Percentiles rank a stretch among this genome's conserved stretches.
phyloP scores from a whole-genome alignment of 805 yeast genomes.

The Wickerhamiella brachini region DNA sequence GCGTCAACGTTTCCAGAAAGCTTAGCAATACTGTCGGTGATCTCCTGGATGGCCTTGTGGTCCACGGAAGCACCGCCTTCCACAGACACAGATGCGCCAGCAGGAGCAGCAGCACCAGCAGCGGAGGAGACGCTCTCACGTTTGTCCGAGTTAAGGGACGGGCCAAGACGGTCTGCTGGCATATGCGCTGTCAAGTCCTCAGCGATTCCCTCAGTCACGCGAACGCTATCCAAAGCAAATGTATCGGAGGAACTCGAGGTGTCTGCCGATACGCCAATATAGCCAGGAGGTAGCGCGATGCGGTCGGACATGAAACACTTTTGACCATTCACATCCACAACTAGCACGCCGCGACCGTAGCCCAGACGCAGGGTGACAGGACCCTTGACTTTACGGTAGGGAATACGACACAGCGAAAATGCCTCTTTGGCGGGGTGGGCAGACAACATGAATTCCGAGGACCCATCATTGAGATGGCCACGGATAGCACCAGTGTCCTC shows the following conservation, averaged over 20 bases:
- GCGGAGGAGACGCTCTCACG: background rate
- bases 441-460: slow-evolving; percentile 15
- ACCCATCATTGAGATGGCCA: slow-evolving; percentile 30
- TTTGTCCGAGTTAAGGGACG: background rate
- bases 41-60: background rate
- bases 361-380: slow-evolving; percentile 22
- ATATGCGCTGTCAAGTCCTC: slow-evolving; percentile 10
- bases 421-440: slow-evolving; percentile 21
- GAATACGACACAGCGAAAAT: slow-evolving; percentile 24
- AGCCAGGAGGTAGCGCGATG: slow-evolving; percentile 23
- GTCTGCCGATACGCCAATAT: slow-evolving; percentile 26
- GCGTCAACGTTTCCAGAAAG: background rate
- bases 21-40: background rate
- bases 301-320: slow-evolving; percentile 24
- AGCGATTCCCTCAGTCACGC: slow-evolving; percentile 8
- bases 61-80: background rate
- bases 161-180: slow-evolving; percentile 3
- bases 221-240: slow-evolving; percentile 9
- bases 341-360: slow-evolving; percentile 21
- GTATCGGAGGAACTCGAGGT: slow-evolving; percentile 13
- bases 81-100: background rate
- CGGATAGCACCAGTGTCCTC: slow-evolving; percentile 23
- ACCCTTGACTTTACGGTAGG: slow-evolving; percentile 23
- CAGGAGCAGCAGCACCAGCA: background rate
- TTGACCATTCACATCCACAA: slow-evolving; percentile 27